phyloP scores from a whole-genome alignment of 805 yeast species.

The Yarrowia sp. region DNA sequence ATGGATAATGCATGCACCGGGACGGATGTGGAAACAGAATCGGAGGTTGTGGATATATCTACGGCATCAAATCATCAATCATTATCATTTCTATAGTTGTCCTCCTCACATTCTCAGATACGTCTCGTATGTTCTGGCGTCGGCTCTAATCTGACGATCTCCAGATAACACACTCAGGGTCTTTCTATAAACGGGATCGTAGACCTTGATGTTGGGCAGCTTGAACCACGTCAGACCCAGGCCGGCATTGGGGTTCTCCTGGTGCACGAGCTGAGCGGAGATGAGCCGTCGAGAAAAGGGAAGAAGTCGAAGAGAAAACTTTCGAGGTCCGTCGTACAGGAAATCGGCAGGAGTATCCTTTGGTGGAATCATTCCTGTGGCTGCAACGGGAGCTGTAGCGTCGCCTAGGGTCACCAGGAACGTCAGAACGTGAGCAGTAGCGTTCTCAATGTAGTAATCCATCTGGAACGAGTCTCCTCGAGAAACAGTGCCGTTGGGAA shows the following conservation, averaged over 20 bases:
- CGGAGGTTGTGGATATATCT: too few species aligned
- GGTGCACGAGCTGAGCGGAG: conserved; percentile 20
- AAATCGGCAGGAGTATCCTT: conserved; percentile 51
- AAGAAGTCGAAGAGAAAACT: conserved; percentile 56
- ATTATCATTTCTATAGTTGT: conserved; percentile 1
- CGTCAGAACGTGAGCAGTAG: conserved; percentile 71
- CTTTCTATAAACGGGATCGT: conserved; percentile 72
- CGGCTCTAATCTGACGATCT: conserved; percentile 37
- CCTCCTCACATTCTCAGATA: conserved; percentile 15
- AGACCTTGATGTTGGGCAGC: conserved; percentile 69
- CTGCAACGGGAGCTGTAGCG: conserved; percentile 14
- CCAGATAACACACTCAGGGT: conserved; percentile 61
- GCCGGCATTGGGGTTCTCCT: conserved; percentile 19
- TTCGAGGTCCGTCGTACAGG: conserved; percentile 52
- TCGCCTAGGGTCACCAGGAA: conserved; percentile 58
- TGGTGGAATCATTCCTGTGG: conserved; percentile 27
- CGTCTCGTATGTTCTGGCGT: conserved; percentile 37
- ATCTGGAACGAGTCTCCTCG: conserved; percentile 35
- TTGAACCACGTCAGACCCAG: conserved; percentile 45
- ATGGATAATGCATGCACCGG: conserved; percentile 11
- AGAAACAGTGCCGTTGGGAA: background rate
- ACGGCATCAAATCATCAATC: conserved; percentile 10
- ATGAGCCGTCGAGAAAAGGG: conserved; percentile 59
- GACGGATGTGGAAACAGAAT: too few species aligned
- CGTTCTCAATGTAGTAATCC: conserved; percentile 69